Base-by-base conservation (phyloP, 164 flowering plant species). In the Tinospora cordifolia region DNA sequence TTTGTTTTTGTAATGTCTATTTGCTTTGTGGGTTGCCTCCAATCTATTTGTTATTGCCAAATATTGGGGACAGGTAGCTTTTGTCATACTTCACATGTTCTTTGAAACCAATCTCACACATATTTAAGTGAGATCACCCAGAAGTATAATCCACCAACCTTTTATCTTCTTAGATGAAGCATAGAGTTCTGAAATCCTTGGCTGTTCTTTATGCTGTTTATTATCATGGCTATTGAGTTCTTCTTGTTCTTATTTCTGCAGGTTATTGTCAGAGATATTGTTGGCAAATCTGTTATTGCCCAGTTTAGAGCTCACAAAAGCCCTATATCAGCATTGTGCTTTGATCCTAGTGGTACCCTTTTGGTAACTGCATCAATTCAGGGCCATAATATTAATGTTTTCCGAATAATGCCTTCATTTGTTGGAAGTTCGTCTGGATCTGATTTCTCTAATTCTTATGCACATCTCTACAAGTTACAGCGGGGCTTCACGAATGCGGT, bases 401-500 rank as follows among this genome's bases (percentile, higher is more conserved):
- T 83, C 75, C 83, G 83, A n/a, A 87, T 90, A 71, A 80, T 83
- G 83, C 93, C 93, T 17, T 75, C 70, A 15, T 27, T 26, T 11
- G 26, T 68, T 14, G 81, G 73, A 78, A 75, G 75, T 67, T 84
- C 84, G 6, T 79, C 80, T 49, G 77, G 78, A 67, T 65, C 83
- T 72, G 80, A 80, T 76, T 60, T 80, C 60, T 75, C 79, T 44
- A 62, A 79, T 12, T 79, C 91, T 25, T 81, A 78, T 66, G 79
- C 71, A 21, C 93, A 90, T 79, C 88, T 90, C 39, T 90, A 87
- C 82, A 79, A 79, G 82, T 85, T 90, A 68, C 91, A 90, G 62
- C 91, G 96, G 64, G 96, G 96, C 67, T 63, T 88, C 8, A 88
- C 96, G 6, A 86, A 85, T 80, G 96, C 96, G 60, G 96, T 90